Conservation (phyloP, 2,329 filamentous ascomycete species). For the Trichoderma afroharzianum region DNA sequence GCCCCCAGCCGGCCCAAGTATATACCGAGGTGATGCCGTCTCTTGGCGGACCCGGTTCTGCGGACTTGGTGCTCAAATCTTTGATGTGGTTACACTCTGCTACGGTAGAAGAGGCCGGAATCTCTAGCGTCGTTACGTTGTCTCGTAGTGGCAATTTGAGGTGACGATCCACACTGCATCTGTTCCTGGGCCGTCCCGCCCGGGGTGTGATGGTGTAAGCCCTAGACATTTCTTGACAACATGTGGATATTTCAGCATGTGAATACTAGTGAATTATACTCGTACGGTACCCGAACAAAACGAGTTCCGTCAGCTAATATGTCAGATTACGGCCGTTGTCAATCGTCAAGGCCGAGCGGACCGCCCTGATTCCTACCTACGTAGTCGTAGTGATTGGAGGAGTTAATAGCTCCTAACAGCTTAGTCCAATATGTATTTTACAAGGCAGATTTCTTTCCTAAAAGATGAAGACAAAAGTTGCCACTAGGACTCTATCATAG, state of each 20-base stretch:
- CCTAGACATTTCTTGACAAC: background rate
- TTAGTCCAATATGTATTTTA: background rate
- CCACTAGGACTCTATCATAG: background rate
- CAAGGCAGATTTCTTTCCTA: background rate
- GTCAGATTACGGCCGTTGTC: background rate
- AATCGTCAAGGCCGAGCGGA: background rate
- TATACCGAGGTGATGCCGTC: background rate
- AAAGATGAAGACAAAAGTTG: background rate
- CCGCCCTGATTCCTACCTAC: background rate
- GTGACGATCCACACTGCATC: background rate
- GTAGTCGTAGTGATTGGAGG: background rate
- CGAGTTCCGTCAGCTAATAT: background rate
- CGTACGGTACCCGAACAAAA: background rate
- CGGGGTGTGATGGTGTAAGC: background rate
- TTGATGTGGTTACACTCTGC: background rate
- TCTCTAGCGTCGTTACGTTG: background rate
- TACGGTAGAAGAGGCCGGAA: background rate
- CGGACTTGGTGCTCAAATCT: background rate
- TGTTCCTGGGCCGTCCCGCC: slow-evolving; percentile 2
- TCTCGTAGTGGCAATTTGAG: background rate
- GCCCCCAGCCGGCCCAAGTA: background rate
- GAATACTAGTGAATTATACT: background rate
- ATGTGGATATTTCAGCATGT: background rate
- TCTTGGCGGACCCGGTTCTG: background rate
- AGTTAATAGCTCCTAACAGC: background rate